Evolutionary conservation across 106 monocot genomes (phyloP).

Genomic region (Vanilla planifolia): DNA sequence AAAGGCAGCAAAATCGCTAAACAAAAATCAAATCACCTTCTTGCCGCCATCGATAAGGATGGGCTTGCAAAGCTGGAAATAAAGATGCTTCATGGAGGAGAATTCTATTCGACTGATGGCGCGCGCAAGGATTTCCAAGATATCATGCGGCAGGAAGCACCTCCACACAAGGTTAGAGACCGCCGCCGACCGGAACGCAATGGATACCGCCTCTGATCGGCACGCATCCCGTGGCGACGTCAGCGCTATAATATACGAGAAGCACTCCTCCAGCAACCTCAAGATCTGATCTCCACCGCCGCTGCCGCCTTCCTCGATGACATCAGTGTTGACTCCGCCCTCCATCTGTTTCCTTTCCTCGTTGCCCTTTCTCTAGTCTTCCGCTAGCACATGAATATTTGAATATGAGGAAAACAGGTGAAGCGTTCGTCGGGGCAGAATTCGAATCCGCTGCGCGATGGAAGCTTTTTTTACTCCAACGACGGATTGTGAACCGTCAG

Average conservation of each 20-base stretch:
- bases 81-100: constrained; percentile 4
- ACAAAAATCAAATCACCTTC: constrained; percentile 13
- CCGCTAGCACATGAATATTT: too few relatives aligned
- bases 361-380: neutral
- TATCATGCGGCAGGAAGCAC: constrained; percentile 27
- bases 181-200: constrained; percentile 19
- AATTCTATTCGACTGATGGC: constrained; percentile 6
- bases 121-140: constrained; percentile 14
- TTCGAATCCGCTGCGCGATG: too few relatives aligned
- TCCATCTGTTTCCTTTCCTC: neutral
- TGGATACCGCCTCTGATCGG: constrained; percentile 12
- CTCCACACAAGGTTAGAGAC: constrained; percentile 31
- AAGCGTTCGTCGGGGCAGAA: too few relatives aligned
- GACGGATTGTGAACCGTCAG: too few relatives aligned
- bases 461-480: too few relatives aligned
- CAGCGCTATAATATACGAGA: constrained; percentile 25
- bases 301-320: neutral
- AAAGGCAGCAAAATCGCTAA: too few relatives aligned
- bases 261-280: constrained; percentile 26
- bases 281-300: neutral
- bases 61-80: constrained; percentile 13
- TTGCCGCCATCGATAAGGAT: constrained; percentile 42
- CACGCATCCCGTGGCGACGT: constrained; percentile 24
- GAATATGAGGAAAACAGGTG: too few relatives aligned
- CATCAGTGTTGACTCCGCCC: too few relatives aligned